phyloP scores from a whole-genome alignment of 176 grass and related monocot species.

The Poa annua region DNA sequence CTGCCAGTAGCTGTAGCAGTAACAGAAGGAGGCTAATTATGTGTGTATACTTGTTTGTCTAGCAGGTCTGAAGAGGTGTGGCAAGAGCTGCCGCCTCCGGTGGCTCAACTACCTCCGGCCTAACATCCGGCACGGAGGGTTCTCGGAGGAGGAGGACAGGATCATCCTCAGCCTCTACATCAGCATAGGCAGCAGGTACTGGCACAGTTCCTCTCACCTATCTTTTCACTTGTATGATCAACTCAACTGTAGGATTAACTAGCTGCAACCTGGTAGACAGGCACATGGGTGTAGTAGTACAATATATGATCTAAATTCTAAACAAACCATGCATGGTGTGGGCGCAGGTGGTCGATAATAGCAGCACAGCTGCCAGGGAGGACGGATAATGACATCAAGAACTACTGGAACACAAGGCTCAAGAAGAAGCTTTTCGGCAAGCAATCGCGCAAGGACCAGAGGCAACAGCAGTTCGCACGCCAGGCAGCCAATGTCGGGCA shows the following conservation, averaged over 20 bases:
- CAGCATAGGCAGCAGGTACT: constrained; percentile 96
- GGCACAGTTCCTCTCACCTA: constrained; percentile 16
- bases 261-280: constrained; percentile 46
- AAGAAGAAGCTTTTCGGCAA: constrained; percentile 98
- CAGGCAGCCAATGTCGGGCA: constrained; percentile 27
- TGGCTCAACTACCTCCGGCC: constrained; percentile 98
- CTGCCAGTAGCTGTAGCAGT: not conserved
- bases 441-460: constrained; percentile 62
- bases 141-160: constrained; percentile 93
- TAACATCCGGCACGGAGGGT: constrained; percentile 88
- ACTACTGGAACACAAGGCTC: constrained; percentile 97
- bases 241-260: constrained; percentile 41
- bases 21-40: not conserved
- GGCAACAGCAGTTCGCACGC: constrained; percentile 49
- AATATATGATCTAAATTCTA: constrained; percentile 40
- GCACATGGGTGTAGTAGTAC: constrained; percentile 48
- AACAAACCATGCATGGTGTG: constrained; percentile 37
- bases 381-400: constrained; percentile 99
- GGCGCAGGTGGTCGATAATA: constrained; percentile 91
- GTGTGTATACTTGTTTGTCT: not conserved
- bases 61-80: constrained; percentile 85
- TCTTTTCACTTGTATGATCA: constrained; percentile 36
- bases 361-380: constrained; percentile 89
- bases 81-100: constrained; percentile 95
- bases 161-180: constrained; percentile 84